Evolutionary conservation across 129 eudicot species (phyloP), one percentile per base, ranked within the genome.

Genomic region (Heracleum sosnowskyi): DNA sequence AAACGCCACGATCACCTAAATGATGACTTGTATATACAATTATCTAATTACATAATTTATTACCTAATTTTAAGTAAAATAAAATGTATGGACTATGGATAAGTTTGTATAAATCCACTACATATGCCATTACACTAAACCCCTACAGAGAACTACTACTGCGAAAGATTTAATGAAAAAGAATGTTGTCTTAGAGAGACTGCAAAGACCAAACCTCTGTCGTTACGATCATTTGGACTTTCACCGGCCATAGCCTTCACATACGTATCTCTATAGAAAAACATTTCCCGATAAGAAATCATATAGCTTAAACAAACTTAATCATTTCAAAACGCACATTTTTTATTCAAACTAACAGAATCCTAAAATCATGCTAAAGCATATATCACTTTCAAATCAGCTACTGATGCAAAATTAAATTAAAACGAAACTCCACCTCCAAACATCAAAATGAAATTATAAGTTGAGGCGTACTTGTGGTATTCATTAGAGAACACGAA

Each of bases 221-320:
- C 98, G 83, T 94, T 94, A 78, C 98, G 89, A 84, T 94, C 98
- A 80, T 94, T 94, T 77, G 96, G 96, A 84, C 85, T 89, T 80
- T 94, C 97, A 18, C 96, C 97, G 53, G 78, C 83, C 96, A 91
- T 87, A 63, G 86, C 89, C 83, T 91, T 94, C 86, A 94, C 88
- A 80, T 88, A 94, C 63, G 98, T 94, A 77, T 91, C 98, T 88
- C 98, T 94, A 53, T 41, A 72, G 34, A 11, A 26, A 64, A 22
- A 63, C n/a, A n/a, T n/a, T n/a, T n/a, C 12, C 68, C 45, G 39
- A 20, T n/a, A 22, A 40, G 41, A 77, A 35, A 33, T 36, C 63
- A 24, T 15, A 24, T 18, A 36, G 12, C 26, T 57, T 6, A 73
- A n/a, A 24, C 4, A 9, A 57, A 1, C 3, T 47, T 47, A 16